Evolutionary conservation across 139 green algal genomes (phyloP), one percentile per base, ranked within the genome.

Genomic region (Desmodesmus armatus): DNA sequence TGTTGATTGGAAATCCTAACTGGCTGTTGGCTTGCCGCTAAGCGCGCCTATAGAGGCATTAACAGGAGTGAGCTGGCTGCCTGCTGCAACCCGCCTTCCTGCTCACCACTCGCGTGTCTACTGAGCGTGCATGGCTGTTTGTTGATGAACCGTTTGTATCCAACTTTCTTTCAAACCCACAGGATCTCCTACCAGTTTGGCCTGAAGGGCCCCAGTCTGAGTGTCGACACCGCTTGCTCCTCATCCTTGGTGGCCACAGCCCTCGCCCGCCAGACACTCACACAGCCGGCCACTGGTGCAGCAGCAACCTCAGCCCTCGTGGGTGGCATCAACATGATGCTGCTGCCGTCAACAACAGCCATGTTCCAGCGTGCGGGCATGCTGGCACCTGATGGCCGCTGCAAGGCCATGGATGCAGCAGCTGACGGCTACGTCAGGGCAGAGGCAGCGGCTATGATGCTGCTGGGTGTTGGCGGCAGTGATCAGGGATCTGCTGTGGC

Each of bases 221-320:
- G 88, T 41, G 89, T 97, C 0, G 94, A 98, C 81, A 97, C 93
- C 3, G 96, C 96, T 7, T 98, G 96, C 91, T 98, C 94, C 17
- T 97, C 95, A 17, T 97, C 93, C 13, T 87, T 98, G 31, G 94
- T 98, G 3, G 89, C 93, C n/a, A 87, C 91, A 72, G 17, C 63
- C n/a, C n/a, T n/a, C n/a, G n/a, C n/a, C n/a, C n/a, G n/a, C n/a
- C 2, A 23, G n/a, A 41, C 63, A 72, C 11, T 31, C 7, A n/a
- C 63, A 41, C 27, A 55, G 76, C 47, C 11, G 3, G 21, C 6
- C 19, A 29, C 51, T 29, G 73, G 7, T 21, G 19, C 47, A 23
- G 23, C 62, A 33, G 77, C 58, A 17, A 58, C 78, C 49, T 39
- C 43, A 47, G 89, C 93, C 0, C 47, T 96, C 1, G 91, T 93